Base-by-base conservation (phyloP, 2,329 filamentous ascomycete species). In the Macrophomina tecta region DNA sequence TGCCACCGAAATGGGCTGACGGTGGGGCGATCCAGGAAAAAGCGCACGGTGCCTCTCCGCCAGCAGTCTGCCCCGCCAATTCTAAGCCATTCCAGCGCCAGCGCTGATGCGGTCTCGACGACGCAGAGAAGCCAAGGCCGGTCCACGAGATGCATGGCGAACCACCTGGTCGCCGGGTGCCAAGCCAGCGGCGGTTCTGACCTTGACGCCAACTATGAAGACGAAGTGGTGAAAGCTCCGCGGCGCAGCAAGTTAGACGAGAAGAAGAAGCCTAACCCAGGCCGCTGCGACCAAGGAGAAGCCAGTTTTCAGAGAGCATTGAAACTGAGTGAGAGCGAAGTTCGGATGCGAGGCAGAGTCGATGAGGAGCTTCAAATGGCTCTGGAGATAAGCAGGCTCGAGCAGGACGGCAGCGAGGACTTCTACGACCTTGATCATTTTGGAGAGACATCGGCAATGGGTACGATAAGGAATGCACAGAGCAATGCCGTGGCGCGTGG, bases 381-480 rank as follows among this genome's bases (percentile, higher is more conserved):
- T 38, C n/a, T 62, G n/a, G n/a, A 62, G 45, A 23, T 49, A 32
- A 49, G 58, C 58, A 62, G 12, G 32, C 12, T 23, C 14, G 58
- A 62, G 30, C 42, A 12, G 28, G 58, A 18, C 18, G 30, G 46
- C 32, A 23, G 18, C n/a, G 32, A 16, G 3, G 7, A 49, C 11
- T 2, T 16, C 30, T 49, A 65, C 30, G 52, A 65, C 14, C 63
- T 40, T 3, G 63, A 65, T 16, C 18, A 34, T 28, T 23, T 56
- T 38, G 63, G 51, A 3, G 63, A 65, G 28, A 46, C 51, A n/a
- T 56, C 51, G n/a, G 53, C 40, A 32, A 65, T 65, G 63, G 58
- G 58, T 3, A 42, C 45, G 18, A 62, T 62, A 45, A 62, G 58
- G 45, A 62, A 62, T 49, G 45, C 30, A 16, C 42, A 28, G 9